Evolutionary conservation across 352 stramenopile species (phyloP).

Genomic region (Phytopythium aichiense): DNA sequence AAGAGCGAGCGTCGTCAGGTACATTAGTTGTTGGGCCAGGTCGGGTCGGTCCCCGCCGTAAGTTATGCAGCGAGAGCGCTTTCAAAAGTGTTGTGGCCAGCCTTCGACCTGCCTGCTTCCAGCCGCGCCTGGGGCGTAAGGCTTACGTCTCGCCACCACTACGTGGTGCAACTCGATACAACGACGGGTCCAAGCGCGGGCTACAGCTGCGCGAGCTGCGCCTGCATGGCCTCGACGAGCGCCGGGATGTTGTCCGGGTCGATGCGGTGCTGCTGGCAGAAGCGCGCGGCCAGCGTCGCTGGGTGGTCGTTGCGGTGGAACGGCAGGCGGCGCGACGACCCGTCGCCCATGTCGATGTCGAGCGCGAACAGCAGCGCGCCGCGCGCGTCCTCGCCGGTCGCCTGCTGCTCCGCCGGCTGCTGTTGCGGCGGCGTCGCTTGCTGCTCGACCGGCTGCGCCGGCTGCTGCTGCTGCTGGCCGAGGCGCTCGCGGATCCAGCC

Average conservation of each 20-base stretch:
- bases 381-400: slow-evolving; percentile 11
- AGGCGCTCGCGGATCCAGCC: slow-evolving; percentile 26
- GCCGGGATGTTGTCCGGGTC: slow-evolving; percentile 51
- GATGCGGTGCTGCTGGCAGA: slow-evolving; percentile 53
- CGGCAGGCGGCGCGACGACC: slow-evolving; percentile 32
- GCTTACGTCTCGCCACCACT: neutral
- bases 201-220: slow-evolving; percentile 36
- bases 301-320: slow-evolving; percentile 56
- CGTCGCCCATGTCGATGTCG: slow-evolving; percentile 61
- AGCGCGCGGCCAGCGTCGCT: slow-evolving; percentile 34
- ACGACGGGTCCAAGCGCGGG: neutral
- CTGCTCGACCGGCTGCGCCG: slow-evolving; percentile 1
- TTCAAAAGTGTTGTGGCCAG: neutral
- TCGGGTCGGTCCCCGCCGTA: neutral
- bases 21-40: neutral
- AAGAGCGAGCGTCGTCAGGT: neutral
- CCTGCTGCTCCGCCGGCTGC: slow-evolving; percentile 12
- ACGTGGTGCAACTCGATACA: neutral
- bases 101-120: neutral
- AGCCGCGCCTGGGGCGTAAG: no score
- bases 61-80: slow-evolving; percentile 1
- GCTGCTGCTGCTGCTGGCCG: slow-evolving; percentile 20
- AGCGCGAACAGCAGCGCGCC: slow-evolving; percentile 55
- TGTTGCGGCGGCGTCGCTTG: slow-evolving; percentile 8
- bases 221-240: slow-evolving; percentile 55